phyloP scores from a whole-genome alignment of 2,329 filamentous ascomycete species.

The Paecilomyces sp. region DNA sequence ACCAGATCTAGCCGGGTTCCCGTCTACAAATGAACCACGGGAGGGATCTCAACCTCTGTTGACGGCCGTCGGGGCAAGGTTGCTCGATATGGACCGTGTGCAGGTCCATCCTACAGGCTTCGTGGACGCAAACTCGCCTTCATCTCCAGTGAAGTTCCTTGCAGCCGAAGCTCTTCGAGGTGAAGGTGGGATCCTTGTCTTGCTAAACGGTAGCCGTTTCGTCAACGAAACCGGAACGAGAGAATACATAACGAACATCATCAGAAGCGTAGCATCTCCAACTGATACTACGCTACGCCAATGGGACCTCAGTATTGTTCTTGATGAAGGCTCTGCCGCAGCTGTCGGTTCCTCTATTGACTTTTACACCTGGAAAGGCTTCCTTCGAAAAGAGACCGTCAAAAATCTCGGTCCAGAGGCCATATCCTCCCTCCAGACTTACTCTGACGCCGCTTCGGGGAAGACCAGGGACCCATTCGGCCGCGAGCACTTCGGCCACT shows the following conservation, averaged over 20 bases:
- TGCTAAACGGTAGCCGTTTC: slow-evolving; percentile 40
- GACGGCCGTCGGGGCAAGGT: slow-evolving; percentile 29
- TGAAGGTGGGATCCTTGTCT: slow-evolving; percentile 54
- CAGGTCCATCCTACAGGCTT: slow-evolving; percentile 62
- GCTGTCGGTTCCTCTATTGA: slow-evolving; percentile 50
- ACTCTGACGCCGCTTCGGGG: slow-evolving; percentile 39
- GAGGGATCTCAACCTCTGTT: slow-evolving; percentile 47
- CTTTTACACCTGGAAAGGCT: slow-evolving; percentile 57
- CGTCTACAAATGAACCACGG: slow-evolving; percentile 56
- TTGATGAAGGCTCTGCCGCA: slow-evolving; percentile 52
- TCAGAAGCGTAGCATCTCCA: slow-evolving; percentile 36
- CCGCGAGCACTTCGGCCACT: slow-evolving; percentile 48
- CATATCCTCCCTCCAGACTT: slow-evolving; percentile 42
- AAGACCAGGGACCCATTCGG: slow-evolving; percentile 39
- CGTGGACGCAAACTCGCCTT: slow-evolving; percentile 45
- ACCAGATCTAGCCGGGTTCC: slow-evolving; percentile 52
- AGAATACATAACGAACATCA: slow-evolving; percentile 48
- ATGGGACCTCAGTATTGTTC: slow-evolving; percentile 53
- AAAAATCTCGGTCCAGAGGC: slow-evolving; percentile 39
- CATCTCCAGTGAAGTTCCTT: slow-evolving; percentile 51
- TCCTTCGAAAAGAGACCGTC: slow-evolving; percentile 52
- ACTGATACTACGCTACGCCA: slow-evolving; percentile 34
- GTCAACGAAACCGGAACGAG: slow-evolving; percentile 58
- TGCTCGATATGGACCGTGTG: slow-evolving; percentile 45
- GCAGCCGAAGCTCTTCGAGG: slow-evolving; percentile 57